Evolutionary conservation across 1,284 basidiomycete species (phyloP), one percentile per base, ranked within the genome.

Genomic region (Irpex rosettiformis): DNA sequence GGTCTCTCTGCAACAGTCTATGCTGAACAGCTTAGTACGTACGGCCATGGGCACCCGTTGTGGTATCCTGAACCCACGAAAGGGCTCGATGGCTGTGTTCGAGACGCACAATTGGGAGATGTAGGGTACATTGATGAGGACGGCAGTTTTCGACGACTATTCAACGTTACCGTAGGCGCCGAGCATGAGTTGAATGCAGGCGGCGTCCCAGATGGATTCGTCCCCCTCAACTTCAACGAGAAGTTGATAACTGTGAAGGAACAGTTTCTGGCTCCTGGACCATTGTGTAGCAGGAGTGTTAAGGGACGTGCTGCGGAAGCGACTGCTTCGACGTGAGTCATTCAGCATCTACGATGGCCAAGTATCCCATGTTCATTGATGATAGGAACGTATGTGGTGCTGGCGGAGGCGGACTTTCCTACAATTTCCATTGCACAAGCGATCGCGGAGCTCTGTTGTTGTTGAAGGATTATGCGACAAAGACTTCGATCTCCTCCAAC

Each of bases 111-210:
- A n/a, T 5, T 54, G 8, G 52, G 52, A 2, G 52, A 54, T 13
- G 52, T 54, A 13, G 52, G 52, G 6, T 33, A 18, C 52, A n/a
- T 54, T 21, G 33, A 30, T 24, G 52, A 54, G 4, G 33, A 33
- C 16, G 52, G 52, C 28, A 11, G n/a, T 5, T 54, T 54, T 24
- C 10, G 11, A n/a, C 25, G 52, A 8, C 52, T 54, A 2, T 54
- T 54, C 25, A 54, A 40, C 22, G n/a, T 33, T 11, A 54, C 22
- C 5, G 52, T 63, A 22, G 57, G 58, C 3, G 59, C 24, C 6
- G 62, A 67, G 13, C 58, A 70, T 45, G 57, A 53, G 0, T 52
- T 64, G 16, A 66, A 70, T 29, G 16, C 43, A 2, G 16, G 24
- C 7, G 65, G 65, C 3, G 61, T 67, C 1, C 66, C 66, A 0